These are phyloP conservation scores for Wickerhamiella azymoides DNA, from an alignment of 805 yeast genomes.

Conservation along the genomic window DNA sequence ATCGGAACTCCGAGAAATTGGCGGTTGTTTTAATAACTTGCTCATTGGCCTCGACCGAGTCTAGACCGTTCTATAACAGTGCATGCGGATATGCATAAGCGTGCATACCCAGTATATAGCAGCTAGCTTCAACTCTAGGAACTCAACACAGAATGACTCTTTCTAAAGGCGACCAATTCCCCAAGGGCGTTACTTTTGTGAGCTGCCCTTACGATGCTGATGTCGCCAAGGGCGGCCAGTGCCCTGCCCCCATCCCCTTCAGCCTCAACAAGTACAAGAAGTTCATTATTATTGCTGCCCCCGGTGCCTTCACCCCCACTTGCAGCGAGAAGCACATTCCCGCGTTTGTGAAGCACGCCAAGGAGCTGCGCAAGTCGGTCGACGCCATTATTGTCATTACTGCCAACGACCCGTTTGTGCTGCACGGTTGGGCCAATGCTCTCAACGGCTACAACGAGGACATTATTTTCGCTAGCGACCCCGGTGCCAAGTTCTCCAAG, in stretches of 20 bases:
- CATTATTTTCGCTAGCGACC: conserved; percentile 60
- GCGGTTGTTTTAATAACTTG: not conserved
- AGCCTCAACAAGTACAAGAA: conserved; percentile 33
- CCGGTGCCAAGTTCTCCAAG: conserved; percentile 54
- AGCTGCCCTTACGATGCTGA: conserved; percentile 26
- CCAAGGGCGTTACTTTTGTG: conserved; percentile 23
- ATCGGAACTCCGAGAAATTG: too few relatives aligned
- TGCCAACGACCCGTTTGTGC: conserved; percentile 80
- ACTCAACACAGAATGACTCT: conserved; percentile 2
- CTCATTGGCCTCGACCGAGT: not conserved
- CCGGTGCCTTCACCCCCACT: conserved; percentile 73
- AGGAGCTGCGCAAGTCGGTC: conserved; percentile 43
- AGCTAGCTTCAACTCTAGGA: not conserved
- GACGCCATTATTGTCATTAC: conserved; percentile 49
- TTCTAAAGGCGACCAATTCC: conserved; percentile 20
- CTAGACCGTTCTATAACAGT: not conserved
- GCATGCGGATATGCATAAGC: not conserved
- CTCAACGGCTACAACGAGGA: conserved; percentile 20
- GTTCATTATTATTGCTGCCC: conserved; percentile 44
- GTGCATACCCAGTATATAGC: not conserved
- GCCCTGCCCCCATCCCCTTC: conserved; percentile 29
- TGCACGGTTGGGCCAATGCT: conserved; percentile 59
- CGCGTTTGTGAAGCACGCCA: conserved; percentile 43
- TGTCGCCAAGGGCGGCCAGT: conserved; percentile 22
- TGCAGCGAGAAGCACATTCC: conserved; percentile 65